Percentiles rank a stretch among this genome's conserved stretches.
Evolutionary conservation across 2,329 filamentous ascomycete genomes (phyloP).

Genomic region (Xylaria sp.): DNA sequence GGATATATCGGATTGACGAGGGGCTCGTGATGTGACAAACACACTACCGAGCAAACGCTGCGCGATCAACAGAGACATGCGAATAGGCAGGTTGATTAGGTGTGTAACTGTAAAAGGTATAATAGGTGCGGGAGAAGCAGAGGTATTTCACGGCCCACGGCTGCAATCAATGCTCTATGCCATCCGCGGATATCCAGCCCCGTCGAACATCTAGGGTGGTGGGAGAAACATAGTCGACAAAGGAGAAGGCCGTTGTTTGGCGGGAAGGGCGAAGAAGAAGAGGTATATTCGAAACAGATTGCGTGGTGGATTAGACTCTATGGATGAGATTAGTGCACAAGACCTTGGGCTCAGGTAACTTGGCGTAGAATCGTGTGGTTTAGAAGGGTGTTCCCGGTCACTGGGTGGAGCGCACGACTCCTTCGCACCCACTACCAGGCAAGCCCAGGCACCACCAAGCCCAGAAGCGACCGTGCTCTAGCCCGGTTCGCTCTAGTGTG

Average conservation of each 20-base stretch:
- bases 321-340: background rate
- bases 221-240: conserved; percentile 13
- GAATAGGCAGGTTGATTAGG: background rate
- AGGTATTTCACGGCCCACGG: conserved; percentile 1
- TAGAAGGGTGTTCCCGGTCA: conserved; percentile 5
- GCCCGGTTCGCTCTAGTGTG: conserved; percentile 10
- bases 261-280: background rate
- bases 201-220: background rate
- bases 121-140: background rate
- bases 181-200: conserved; percentile 1
- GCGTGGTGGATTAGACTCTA: background rate
- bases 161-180: background rate
- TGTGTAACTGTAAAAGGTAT: background rate
- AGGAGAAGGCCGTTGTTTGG: background rate
- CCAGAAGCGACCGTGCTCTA: conserved; percentile 7
- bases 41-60: background rate
- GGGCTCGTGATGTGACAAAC: background rate
- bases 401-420: conserved; percentile 9
- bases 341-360: background rate
- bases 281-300: background rate
- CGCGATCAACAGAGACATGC: background rate
- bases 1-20: background rate
- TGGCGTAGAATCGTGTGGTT: background rate
- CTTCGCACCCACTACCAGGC: conserved; percentile 21
- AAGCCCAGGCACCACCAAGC: too few relatives aligned